Base-by-base conservation (phyloP, 371 early-diverging fungal genomes). In the Lichtheimia corymbifera region DNA sequence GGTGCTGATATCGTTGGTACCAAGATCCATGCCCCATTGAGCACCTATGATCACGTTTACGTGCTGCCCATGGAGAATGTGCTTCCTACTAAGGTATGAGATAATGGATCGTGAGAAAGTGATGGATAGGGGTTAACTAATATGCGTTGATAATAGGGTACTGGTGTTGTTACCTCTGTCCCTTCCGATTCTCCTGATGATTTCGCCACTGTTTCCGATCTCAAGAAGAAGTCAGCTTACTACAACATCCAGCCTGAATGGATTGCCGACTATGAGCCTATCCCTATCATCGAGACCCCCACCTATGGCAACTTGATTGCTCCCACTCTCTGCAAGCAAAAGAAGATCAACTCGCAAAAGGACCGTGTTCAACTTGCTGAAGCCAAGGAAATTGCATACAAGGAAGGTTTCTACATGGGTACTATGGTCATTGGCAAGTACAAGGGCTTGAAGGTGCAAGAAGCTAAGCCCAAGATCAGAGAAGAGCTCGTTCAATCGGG, bases 181-280 rank as follows among this genome's bases (percentile, higher is more conserved):
- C 99, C 99, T 28, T 95, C 95, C 11, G 97, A 99, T 68, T 97
- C 99, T 42, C 99, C 99, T 15, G 98, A 96, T 70, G 99, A 99
- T 79, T 97, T 77, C 74, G 91, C 93, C 35, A 86, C 97, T 47
- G 77, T 96, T 61, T 82, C 82, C 66, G 98, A 97, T 68, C 77
- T 98, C 72, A 86, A 86, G 72, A 96, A 97, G 84, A 98, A 98
- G 84, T 72, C 91, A 17, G 94, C 83, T 12, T 97, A 91, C 78
- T 97, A 97, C 77, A 86, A 94, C 66, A 90, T 98, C 50, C 70
- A 93, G 58, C 75, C 87, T 22, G 87, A 91, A 64, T 97, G 98
- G 99, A 90, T 95, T 45, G 83, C 84, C 27, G 79, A 82, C 17
- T 96, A 86, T 70, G 87, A 92, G 28, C 92, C 94, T 27, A 71